Evolutionary conservation across 1,284 basidiomycete genomes (phyloP).

Genomic region (Gomphus bonarii): DNA sequence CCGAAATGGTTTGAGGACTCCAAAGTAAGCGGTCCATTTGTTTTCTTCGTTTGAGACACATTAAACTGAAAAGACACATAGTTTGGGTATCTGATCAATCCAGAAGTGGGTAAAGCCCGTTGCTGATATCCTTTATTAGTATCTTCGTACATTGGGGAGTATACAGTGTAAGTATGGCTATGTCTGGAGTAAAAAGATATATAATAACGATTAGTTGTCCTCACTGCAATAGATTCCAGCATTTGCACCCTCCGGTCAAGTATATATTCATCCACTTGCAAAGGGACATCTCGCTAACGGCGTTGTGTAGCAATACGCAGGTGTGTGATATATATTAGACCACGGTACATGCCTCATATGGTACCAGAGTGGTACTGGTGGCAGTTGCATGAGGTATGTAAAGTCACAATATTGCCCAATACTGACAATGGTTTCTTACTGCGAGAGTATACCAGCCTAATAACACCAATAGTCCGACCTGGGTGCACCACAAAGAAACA

Average conservation of each 20-base stretch:
- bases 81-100: conserved; percentile 1
- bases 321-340: conserved; percentile 20
- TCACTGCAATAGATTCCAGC: conserved; percentile 3
- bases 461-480: conserved; percentile 29
- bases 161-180: conserved; percentile 29
- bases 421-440: background rate
- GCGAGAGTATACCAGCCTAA: background rate
- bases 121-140: conserved; percentile 17
- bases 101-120: conserved; percentile 22
- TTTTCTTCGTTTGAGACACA: background rate
- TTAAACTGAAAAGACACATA: background rate
- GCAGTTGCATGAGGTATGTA: conserved; percentile 8
- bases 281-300: background rate
- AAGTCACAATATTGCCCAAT: background rate
- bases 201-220: conserved; percentile 14
- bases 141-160: conserved; percentile 44
- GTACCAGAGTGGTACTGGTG: conserved; percentile 7
- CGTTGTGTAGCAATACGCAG: conserved; percentile 31
- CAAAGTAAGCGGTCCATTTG: conserved; percentile 23
- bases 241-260: conserved; percentile 30
- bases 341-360: conserved; percentile 19
- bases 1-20: conserved; percentile 29
- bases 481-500: conserved; percentile 37
- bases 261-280: conserved; percentile 14
- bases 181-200: background rate